phyloP scores from a whole-genome alignment of 139 green algal genomes.

The Closterium sp. region DNA sequence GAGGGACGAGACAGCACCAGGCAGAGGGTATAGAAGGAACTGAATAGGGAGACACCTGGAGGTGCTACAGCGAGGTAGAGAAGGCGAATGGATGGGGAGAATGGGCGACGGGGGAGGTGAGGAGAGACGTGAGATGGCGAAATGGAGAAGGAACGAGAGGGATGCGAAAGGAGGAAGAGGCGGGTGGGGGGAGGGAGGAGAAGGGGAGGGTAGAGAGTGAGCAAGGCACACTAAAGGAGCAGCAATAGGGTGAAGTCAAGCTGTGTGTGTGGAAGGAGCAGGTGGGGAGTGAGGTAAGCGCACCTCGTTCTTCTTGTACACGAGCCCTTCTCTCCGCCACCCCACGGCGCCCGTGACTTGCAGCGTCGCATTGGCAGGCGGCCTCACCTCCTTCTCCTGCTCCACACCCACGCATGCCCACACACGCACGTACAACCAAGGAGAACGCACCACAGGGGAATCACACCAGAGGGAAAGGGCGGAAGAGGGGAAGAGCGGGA shows the following conservation, averaged over 20 bases:
- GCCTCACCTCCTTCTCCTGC: conserved; percentile 43
- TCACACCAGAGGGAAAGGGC: not conserved
- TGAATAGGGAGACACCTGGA: too few relatives aligned
- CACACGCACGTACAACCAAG: not conserved
- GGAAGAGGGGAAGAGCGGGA: not conserved
- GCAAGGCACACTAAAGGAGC: not conserved
- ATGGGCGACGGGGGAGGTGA: not conserved
- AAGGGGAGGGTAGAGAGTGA: not conserved
- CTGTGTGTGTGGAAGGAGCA: too few relatives aligned
- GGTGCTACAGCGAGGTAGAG: not conserved
- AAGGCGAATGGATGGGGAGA: not conserved
- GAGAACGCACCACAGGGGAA: not conserved
- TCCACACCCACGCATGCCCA: not conserved
- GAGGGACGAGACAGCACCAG: too few relatives aligned
- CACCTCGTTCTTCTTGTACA: conserved; percentile 96
- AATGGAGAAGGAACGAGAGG: too few relatives aligned
- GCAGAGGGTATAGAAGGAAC: too few relatives aligned
- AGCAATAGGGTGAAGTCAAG: not conserved
- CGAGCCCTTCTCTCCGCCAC: conserved; percentile 72
- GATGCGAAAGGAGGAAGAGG: not conserved
- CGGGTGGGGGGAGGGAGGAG: not conserved
- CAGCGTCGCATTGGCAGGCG: conserved; percentile 78
- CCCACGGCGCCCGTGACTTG: conserved; percentile 93
- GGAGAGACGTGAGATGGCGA: too few relatives aligned
- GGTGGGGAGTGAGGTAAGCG: not conserved